These are phyloP conservation scores for Pseudozyma sp. DNA, from an alignment of 1,284 basidiomycete genomes.

Conservation along the genomic window DNA sequence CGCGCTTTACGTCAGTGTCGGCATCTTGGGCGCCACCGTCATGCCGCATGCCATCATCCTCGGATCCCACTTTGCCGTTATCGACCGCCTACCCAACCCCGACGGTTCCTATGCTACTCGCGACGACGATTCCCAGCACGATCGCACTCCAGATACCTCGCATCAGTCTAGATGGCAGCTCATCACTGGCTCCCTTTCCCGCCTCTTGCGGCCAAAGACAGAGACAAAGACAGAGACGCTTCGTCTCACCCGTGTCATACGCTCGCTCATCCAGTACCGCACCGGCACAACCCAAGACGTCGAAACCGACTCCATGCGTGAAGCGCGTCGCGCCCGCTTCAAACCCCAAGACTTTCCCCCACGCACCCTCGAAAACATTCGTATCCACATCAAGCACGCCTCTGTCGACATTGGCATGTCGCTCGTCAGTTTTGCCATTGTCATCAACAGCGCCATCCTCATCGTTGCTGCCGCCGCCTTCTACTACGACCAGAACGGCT, in stretches of 20 bases:
- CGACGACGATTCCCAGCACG: background rate
- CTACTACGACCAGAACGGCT: conserved; percentile 50
- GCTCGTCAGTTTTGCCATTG: conserved; percentile 71
- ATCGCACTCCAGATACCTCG: background rate
- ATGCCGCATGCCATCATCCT: conserved; percentile 91
- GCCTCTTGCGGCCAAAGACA: conserved; percentile 12
- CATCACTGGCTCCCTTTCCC: conserved; percentile 13
- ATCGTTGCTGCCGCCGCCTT: conserved; percentile 73
- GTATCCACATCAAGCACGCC: conserved; percentile 62
- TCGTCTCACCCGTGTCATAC: conserved; percentile 19
- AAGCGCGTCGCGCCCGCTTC: background rate
- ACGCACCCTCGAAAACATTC: conserved; percentile 40
- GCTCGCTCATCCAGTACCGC: conserved; percentile 23
- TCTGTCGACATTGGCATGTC: conserved; percentile 67
- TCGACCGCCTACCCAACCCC: conserved; percentile 49
- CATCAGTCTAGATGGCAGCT: conserved; percentile 16
- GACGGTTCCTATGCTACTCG: background rate
- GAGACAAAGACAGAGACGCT: conserved; percentile 23
- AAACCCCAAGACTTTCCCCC: conserved; percentile 21
- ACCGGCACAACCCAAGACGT: background rate
- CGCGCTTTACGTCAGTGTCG: conserved; percentile 81
- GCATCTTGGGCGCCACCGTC: conserved; percentile 74
- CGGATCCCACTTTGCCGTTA: conserved; percentile 75
- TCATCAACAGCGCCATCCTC: conserved; percentile 82
- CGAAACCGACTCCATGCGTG: conserved; percentile 10